Conservation (phyloP, 2,329 filamentous ascomycete species). For the Pseudocercospora ulei region DNA sequence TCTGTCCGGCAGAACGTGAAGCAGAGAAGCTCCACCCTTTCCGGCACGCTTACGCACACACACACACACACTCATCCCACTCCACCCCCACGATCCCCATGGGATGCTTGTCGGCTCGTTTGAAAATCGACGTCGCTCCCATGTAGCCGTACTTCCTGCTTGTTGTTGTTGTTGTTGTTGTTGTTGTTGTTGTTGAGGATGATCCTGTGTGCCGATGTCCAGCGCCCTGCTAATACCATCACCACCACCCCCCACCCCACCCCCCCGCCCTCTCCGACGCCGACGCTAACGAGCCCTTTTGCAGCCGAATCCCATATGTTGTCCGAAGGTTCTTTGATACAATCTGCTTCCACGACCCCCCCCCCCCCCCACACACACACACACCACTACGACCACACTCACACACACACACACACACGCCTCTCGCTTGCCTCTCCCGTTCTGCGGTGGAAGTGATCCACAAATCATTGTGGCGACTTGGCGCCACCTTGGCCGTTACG, state of each 20-base stretch:
- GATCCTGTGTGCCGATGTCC: conserved; percentile 17
- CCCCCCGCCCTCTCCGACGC: conserved; percentile 23
- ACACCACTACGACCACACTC: neutral
- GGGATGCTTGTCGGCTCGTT: conserved; percentile 3
- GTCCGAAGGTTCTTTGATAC: conserved; percentile 22
- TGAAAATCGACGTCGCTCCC: neutral
- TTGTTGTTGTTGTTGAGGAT: conserved; percentile 16
- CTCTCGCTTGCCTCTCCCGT: neutral
- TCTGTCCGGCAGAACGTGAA: conserved; percentile 12
- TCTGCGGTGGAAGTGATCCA: no score
- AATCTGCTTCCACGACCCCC: conserved; percentile 13
- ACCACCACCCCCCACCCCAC: no score
- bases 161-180: conserved; percentile 8
- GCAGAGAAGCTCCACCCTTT: conserved; percentile 8
- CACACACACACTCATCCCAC: conserved; percentile 3
- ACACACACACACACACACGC: neutral
- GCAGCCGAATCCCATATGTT: conserved; percentile 28
- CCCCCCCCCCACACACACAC: conserved; percentile 5
- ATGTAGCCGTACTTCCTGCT: conserved; percentile 14
- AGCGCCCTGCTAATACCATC: conserved; percentile 25
- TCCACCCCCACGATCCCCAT: no score
- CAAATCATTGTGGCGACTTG: conserved; percentile 32
- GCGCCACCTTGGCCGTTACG: conserved; percentile 35
- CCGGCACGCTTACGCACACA: conserved; percentile 1
- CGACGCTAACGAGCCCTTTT: conserved; percentile 23